These are phyloP conservation scores for Austroboletus festivus DNA, from an alignment of 768 basidiomycete genomes.

Conservation along the genomic window DNA sequence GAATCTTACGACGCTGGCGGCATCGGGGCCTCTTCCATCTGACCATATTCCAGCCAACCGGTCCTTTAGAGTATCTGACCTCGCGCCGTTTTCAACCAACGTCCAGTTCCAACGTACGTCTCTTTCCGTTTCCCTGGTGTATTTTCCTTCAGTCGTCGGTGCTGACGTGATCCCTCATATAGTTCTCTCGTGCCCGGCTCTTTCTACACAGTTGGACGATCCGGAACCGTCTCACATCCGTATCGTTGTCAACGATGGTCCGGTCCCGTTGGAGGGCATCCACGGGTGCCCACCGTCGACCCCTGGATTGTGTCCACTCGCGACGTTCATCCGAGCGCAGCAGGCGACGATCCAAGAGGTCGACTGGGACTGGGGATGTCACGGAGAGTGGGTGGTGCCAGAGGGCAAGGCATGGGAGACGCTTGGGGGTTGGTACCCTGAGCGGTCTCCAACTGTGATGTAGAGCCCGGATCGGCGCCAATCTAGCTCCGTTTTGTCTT, in stretches of 20 bases:
- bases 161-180: constrained; percentile 11
- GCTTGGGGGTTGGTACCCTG: no score
- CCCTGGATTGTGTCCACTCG: constrained; percentile 70
- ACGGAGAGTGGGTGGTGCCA: constrained; percentile 72
- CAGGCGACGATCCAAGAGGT: constrained; percentile 59
- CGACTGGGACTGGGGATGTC: constrained; percentile 78
- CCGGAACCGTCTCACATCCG: constrained; percentile 57
- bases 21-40: constrained; percentile 68
- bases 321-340: constrained; percentile 68
- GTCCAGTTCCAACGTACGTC: constrained; percentile 88
- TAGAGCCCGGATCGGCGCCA: no score
- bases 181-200: constrained; percentile 58
- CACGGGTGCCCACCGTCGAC: constrained; percentile 62
- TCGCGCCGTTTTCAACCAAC: constrained; percentile 87
- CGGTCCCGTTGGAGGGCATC: constrained; percentile 75
- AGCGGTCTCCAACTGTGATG: no score
- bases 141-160: background rate
- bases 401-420: constrained; percentile 40
- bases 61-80: constrained; percentile 69
- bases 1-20: constrained; percentile 73
- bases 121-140: constrained; percentile 21
- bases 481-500: no score
- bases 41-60: constrained; percentile 65
- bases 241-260: constrained; percentile 85
- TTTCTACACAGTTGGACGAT: constrained; percentile 17